Base-by-base conservation (phyloP, 2,329 filamentous ascomycete species). In the Cladosporium sp. region DNA sequence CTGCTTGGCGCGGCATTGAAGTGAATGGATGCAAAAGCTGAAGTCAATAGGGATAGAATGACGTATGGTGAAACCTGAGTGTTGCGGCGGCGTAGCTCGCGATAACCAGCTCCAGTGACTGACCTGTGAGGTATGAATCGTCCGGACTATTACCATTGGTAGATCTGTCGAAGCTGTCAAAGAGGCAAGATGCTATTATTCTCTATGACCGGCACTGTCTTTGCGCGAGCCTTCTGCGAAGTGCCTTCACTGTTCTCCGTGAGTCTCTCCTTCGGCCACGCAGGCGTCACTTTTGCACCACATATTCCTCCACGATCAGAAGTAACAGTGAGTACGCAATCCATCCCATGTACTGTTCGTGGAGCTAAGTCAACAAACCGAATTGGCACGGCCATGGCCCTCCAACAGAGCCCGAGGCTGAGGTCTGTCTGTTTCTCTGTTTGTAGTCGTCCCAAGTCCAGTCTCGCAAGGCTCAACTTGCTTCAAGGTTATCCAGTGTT, bases 1-100 rank as follows among this genome's bases (percentile, higher is more conserved):
- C 18, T 55, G 28, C 52, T 55, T 55, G 29, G 52, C 52, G 28
- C 5, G 28, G 52, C 21, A 21, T 18, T 31, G 28, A 55, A 55
- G 52, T 55, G 52, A 55, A 55, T 55, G 52, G 16, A 33, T 46
- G 40, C 40, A 46, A 46, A 46, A 46, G n/a, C n/a, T 46, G n/a
- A 23, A 46, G 40, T 46, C n/a, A 46, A 46, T 46, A 23, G 40
- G 2, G 40, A 46, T 46, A 46, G n/a, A 46, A 46, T 21, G 52
- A 33, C 16, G 52, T 55, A 12, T 33, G 52, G 29, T 33, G 52
- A n/a, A 55, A 33, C 26, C n/a, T 55, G 28, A 31, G 52, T 55
- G 18, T 21, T 29, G 26, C 26, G 52, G 29, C 26, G 16, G 28
- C 18, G 28, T 28, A 29, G 31, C 18, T 55, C 29, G 52, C 31